phyloP scores from a whole-genome alignment of 2,329 filamentous ascomycete species.

The Xylaria sp. region DNA sequence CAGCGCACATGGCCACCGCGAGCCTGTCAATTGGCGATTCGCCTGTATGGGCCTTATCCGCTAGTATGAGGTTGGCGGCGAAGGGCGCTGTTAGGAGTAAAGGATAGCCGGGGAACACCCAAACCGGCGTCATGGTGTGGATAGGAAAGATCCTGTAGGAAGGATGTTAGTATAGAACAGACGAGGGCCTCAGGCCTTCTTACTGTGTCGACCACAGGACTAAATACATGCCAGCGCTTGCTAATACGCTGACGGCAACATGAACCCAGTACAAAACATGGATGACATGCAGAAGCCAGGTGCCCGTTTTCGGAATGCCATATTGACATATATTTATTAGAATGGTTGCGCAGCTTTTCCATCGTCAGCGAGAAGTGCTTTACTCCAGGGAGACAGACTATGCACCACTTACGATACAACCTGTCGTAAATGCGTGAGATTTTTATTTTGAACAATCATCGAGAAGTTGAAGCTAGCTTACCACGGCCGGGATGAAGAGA shows the following conservation, averaged over 20 bases:
- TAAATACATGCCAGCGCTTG: constrained; percentile 73
- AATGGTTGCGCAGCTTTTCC: constrained; percentile 69
- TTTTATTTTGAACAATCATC: too few species aligned
- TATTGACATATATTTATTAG: constrained; percentile 80
- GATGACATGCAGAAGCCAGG: constrained; percentile 64
- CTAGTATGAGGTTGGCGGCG: constrained; percentile 59
- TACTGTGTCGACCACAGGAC: constrained; percentile 68
- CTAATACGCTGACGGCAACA: constrained; percentile 64
- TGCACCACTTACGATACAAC: constrained; percentile 29
- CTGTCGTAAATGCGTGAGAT: constrained; percentile 15
- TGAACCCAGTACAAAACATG: constrained; percentile 76
- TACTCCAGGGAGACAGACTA: constrained; percentile 47
- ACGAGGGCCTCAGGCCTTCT: neutral
- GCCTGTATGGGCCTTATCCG: constrained; percentile 37
- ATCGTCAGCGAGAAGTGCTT: neutral
- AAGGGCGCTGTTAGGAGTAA: constrained; percentile 76
- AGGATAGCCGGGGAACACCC: constrained; percentile 87
- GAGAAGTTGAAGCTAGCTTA: constrained; percentile 37
- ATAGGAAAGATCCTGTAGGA: constrained; percentile 59
- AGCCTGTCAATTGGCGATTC: constrained; percentile 43
- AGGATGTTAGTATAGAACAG: neutral
- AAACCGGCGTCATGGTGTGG: constrained; percentile 82
- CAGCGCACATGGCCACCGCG: constrained; percentile 51
- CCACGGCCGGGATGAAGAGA: constrained; percentile 73
- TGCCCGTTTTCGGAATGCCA: constrained; percentile 62